Percentiles rank a stretch among this genome's conserved stretches.
phyloP scores from a whole-genome alignment of 2,329 filamentous ascomycete species.

The Monosporascus sp. region DNA sequence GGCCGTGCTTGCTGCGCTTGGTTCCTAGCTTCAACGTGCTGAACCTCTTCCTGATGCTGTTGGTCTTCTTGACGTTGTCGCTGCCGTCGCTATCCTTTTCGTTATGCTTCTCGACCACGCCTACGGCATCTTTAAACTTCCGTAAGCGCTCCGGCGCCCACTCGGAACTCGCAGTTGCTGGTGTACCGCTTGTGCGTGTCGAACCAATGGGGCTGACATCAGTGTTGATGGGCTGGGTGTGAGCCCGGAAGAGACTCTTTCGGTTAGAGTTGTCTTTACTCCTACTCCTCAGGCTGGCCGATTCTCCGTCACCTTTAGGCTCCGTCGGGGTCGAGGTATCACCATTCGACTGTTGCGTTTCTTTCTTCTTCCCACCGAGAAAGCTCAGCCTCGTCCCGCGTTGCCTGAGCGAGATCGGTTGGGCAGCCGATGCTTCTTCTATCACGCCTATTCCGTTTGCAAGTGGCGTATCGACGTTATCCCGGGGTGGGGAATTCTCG shows the following conservation, averaged over 20 bases:
- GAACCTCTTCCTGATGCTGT: constrained; percentile 70
- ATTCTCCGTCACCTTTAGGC: constrained; percentile 24
- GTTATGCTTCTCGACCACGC: constrained; percentile 21
- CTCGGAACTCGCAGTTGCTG: constrained; percentile 11
- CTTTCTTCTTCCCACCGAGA: constrained; percentile 48
- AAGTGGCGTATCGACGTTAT: constrained; percentile 11
- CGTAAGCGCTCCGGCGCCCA: constrained; percentile 16
- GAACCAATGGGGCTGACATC: constrained; percentile 15
- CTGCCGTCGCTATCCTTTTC: constrained; percentile 28
- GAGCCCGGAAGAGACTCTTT: constrained; percentile 40
- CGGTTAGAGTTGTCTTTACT: constrained; percentile 32
- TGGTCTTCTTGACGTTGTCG: constrained; percentile 38
- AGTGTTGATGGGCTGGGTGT: constrained; percentile 29
- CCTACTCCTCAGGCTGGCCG: constrained; percentile 26
- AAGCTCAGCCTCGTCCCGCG: constrained; percentile 53
- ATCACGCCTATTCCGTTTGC: constrained; percentile 26
- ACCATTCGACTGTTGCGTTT: constrained; percentile 23
- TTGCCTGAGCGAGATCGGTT: constrained; percentile 45
- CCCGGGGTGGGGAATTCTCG: constrained; percentile 15
- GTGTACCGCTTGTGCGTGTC: constrained; percentile 14
- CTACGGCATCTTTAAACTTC: constrained; percentile 25
- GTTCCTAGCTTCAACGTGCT: constrained; percentile 72
- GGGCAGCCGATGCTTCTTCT: constrained; percentile 46
- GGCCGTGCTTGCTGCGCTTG: constrained; percentile 54
- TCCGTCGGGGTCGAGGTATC: constrained; percentile 18